Evolutionary conservation across 352 stramenopile genomes (phyloP), one percentile per base, ranked within the genome.

Genomic region (Pythium insidiosum): DNA sequence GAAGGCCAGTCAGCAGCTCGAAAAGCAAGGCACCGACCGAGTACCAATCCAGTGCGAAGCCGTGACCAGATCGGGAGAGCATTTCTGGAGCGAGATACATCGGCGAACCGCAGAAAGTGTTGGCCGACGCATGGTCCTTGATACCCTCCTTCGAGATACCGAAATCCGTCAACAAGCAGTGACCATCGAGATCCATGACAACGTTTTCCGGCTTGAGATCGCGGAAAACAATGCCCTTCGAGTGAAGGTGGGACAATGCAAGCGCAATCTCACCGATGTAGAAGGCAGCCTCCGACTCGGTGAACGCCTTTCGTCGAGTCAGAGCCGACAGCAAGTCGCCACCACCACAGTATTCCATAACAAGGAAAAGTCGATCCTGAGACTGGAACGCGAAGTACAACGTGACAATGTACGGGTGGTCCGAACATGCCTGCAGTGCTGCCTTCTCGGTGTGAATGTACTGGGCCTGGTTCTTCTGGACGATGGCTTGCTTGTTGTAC

Each of bases 401-500:
- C 4, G 68, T 85, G 46, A 93, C 80, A 43, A 93, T 90, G 60
- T 86, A 93, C 45, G 80, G 80, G 49, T 93, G 80, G 55, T 93
- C 80, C 22, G 73, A 86, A 46, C 75, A 92, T 11, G 77, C 80
- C 49, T 90, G 80, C 25, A 93, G 54, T 18, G 75, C 73, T 36
- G 73, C 73, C 49, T 89, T 88, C 53, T 93, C 80, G 44, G 80
- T 89, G 48, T 88, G 71, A 36, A 89, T 93, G 60, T 93, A 89
- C 62, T 89, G 75, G 21, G 75, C 80, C 49, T 90, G 77, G 56
- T 93, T 90, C 72, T 93, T 93, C 51, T 90, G 75, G 18, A 93
- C 73, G 43, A 93, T 89, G 21, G 75, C 73, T 45, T 90, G 75
- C 47, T 93, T 93, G 65, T 93, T 93, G 69, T 89, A 89, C 24